Base-by-base conservation (phyloP, 2,329 filamentous ascomycete genomes). In the Catunica adiposa region DNA sequence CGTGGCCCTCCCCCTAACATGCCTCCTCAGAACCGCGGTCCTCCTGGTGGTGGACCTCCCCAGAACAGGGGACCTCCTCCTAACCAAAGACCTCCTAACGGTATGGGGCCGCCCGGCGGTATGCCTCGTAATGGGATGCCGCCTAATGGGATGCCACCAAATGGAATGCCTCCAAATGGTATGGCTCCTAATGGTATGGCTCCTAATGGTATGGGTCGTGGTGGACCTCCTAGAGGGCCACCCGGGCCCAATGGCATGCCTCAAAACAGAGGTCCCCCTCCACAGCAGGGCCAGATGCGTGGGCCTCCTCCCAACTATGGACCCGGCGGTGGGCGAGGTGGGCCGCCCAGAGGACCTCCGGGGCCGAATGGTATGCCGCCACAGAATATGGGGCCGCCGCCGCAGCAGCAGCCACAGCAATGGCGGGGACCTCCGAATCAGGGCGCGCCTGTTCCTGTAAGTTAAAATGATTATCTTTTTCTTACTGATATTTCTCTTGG, bases 351-450 rank as follows among this genome's bases (percentile, higher is more conserved):
- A 44, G 22, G 22, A 34, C 42, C 54, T 47, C 47, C 54, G 29
- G 29, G 29, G 5, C 29, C 29, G 29, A 34, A 34, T 34, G 29
- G 29, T 5, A 34, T 34, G 29, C 29, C 11, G 29, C 29, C 11
- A 11, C 29, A 34, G 29, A 34, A 34, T 11, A 34, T 11, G 22
- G 20, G 44, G 44, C 9, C 17, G 44, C 20, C 44, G 44, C 17
- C 56, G 15, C 51, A 51, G 22, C 52, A 57, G 31, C 54, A 47
- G 37, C 53, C 42, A 25, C 55, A 52, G 44, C 56, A 57, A 50
- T 57, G 56, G 56, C 56, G 56, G 46, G 56, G 51, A 4, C 52
- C 56, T 25, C 56, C 51, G n/a, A 48, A 50, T 31, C 56, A 50
- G 20, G 40, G 46, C 29, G 46, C 42, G 17, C 46, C 56, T 37